A percentile compares a stretch with the other conserved stretches of the same genome.
phyloP scores from a whole-genome alignment of 352 stramenopile species.

The Elongisporangium senticosum region DNA sequence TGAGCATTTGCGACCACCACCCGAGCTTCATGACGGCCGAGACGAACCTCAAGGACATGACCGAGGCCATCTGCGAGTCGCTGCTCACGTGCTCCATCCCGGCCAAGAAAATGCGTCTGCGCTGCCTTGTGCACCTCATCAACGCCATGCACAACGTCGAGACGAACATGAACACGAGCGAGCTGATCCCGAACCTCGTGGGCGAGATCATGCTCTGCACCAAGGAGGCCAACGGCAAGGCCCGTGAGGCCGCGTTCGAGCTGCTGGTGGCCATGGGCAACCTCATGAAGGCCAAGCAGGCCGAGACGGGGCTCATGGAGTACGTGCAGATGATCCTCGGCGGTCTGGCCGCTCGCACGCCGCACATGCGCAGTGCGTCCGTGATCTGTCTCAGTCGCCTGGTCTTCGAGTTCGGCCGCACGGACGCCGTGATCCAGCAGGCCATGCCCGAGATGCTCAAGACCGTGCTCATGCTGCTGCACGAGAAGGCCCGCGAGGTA shows the following conservation, averaged over 20 bases:
- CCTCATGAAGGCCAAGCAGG: conserved; percentile 57
- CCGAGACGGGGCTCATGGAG: conserved; percentile 71
- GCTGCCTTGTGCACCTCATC: conserved; percentile 83
- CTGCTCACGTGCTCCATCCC: conserved; percentile 93
- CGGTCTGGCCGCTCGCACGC: conserved; percentile 88
- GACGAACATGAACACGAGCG: conserved; percentile 45
- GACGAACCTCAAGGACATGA: conserved; percentile 89
- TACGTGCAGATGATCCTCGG: conserved; percentile 93
- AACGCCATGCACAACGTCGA: conserved; percentile 65
- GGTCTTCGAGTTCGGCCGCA: conserved; percentile 92
- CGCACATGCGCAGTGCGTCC: conserved; percentile 95
- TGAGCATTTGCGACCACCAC: conserved; percentile 84
- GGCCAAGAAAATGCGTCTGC: conserved; percentile 94
- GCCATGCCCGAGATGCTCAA: conserved; percentile 88
- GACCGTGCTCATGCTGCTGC: conserved; percentile 90
- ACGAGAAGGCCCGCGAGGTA: conserved; percentile 94
- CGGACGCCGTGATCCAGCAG: conserved; percentile 50
- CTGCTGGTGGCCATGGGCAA: conserved; percentile 81
- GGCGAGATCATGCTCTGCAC: conserved; percentile 95
- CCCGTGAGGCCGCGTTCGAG: conserved; percentile 83
- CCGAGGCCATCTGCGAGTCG: conserved; percentile 91
- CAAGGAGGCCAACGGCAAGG: conserved; percentile 96
- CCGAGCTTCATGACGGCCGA: conserved; percentile 68
- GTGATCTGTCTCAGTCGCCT: conserved; percentile 93
- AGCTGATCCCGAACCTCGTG: conserved; percentile 89